Evolutionary conservation across 1,284 basidiomycete species (phyloP).

Genomic region (Moesziomyces globuligerus): DNA sequence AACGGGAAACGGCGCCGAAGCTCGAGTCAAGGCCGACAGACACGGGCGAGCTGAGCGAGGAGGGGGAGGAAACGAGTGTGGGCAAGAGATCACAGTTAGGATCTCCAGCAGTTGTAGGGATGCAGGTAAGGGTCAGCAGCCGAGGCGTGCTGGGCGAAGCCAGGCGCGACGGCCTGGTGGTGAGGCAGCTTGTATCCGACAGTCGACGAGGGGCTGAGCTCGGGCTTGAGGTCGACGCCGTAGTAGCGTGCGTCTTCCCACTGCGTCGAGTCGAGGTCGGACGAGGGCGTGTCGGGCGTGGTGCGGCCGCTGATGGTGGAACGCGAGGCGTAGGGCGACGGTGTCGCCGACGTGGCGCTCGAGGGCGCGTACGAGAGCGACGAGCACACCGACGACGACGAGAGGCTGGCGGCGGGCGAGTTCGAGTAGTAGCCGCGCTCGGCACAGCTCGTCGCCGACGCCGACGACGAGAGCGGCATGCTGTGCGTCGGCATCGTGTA

Average conservation of each 20-base stretch:
- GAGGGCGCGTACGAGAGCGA: constrained; percentile 37
- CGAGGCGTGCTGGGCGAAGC: constrained; percentile 11
- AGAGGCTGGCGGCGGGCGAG: constrained; percentile 44
- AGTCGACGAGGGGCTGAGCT: constrained; percentile 19
- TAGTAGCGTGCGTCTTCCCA: constrained; percentile 46
- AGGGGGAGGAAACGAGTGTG: not conserved
- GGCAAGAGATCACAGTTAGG: not conserved
- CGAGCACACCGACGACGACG: constrained; percentile 49
- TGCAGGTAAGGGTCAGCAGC: constrained; percentile 39
- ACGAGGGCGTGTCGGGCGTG: constrained; percentile 62
- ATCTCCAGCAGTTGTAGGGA: constrained; percentile 43
- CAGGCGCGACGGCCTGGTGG: constrained; percentile 1
- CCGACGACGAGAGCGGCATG: constrained; percentile 27
- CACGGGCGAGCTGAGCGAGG: no score
- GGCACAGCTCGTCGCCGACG: constrained; percentile 8
- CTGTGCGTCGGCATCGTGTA: constrained; percentile 55
- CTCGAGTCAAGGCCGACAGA: constrained; percentile 2
- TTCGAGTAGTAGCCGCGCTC: constrained; percentile 29
- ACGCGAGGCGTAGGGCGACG: constrained; percentile 49
- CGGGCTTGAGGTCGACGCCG: constrained; percentile 18
- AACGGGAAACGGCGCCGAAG: no score
- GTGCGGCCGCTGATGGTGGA: constrained; percentile 52
- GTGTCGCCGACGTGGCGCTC: constrained; percentile 36
- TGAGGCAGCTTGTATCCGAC: constrained; percentile 24
- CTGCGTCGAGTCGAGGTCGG: constrained; percentile 46